phyloP scores from a whole-genome alignment of 192 early-diverging fungal species.

The Lobulomyces angularis region DNA sequence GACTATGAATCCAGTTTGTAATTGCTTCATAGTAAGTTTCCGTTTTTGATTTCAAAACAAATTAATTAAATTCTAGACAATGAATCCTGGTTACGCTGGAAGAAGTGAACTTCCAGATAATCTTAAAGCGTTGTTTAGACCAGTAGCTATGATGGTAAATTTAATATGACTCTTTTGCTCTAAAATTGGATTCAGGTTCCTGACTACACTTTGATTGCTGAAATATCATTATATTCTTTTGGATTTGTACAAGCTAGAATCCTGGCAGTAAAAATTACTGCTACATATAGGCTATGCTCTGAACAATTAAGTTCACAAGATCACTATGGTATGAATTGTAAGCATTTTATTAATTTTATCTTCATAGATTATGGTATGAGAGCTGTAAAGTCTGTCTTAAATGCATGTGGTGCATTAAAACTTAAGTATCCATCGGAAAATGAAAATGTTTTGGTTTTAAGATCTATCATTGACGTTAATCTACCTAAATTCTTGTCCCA shows the following conservation, averaged over 20 bases:
- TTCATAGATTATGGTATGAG: conserved; percentile 49
- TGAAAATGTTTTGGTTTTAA: conserved; percentile 42
- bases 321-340: conserved; percentile 32
- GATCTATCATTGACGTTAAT: conserved; percentile 51
- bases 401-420: conserved; percentile 40
- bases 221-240: conserved; percentile 51
- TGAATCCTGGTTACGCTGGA: conserved; percentile 55
- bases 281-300: conserved; percentile 45
- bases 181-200: conserved; percentile 25
- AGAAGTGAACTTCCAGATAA: conserved; percentile 49
- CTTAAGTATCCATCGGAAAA: conserved; percentile 47
- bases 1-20: conserved; percentile 35
- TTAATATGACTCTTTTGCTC: conserved; percentile 3
- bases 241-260: conserved; percentile 42
- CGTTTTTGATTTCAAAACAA: no score
- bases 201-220: conserved; percentile 49
- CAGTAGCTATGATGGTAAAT: conserved; percentile 14
- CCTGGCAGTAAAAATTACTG: conserved; percentile 44
- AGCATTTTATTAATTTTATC: neutral
- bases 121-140: conserved; percentile 45
- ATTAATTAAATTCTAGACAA: no score
- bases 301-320: conserved; percentile 52
- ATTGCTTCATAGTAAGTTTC: conserved; percentile 45
- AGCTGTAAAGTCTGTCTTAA: conserved; percentile 47
- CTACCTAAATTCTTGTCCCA: conserved; percentile 47